phyloP scores from a whole-genome alignment of 441 rosid genomes.

The Metrosideros polymorpha region DNA sequence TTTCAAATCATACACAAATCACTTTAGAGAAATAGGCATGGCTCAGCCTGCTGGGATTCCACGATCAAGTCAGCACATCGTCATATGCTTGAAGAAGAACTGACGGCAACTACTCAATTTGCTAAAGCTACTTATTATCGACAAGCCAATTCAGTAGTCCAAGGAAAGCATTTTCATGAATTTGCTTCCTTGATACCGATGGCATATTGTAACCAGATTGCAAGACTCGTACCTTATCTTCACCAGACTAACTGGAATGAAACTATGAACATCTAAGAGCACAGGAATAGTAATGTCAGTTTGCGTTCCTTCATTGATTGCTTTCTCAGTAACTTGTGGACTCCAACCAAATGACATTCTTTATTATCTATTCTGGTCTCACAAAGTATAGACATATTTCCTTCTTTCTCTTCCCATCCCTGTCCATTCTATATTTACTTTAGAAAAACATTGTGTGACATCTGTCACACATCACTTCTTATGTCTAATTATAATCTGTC shows the following conservation, averaged over 20 bases:
- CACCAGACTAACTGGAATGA: not conserved
- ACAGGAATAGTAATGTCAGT: not conserved
- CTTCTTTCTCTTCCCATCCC: not conserved
- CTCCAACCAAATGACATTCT: not conserved
- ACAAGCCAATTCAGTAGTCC: not conserved
- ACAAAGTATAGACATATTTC: not conserved
- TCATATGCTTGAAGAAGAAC: not conserved
- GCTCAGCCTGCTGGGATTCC: no score
- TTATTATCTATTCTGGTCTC: not conserved
- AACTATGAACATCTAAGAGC: not conserved
- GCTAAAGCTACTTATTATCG: not conserved
- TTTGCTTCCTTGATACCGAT: not conserved
- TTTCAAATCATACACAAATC: not conserved
- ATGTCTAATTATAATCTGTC: not conserved
- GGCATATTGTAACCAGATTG: no score
- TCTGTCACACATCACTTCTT: not conserved
- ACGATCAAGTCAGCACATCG: not conserved
- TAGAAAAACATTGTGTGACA: not conserved
- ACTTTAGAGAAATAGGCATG: not conserved
- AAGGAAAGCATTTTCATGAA: not conserved
- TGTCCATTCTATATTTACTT: not conserved
- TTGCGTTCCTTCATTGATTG: not conserved
- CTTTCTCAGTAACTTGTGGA: not conserved
- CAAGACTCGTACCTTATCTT: not conserved
- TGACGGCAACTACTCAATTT: not conserved